Evolutionary conservation across 2,329 filamentous ascomycete species (phyloP), one percentile per base, ranked within the genome.

Genomic region (Penicillium sp.): DNA sequence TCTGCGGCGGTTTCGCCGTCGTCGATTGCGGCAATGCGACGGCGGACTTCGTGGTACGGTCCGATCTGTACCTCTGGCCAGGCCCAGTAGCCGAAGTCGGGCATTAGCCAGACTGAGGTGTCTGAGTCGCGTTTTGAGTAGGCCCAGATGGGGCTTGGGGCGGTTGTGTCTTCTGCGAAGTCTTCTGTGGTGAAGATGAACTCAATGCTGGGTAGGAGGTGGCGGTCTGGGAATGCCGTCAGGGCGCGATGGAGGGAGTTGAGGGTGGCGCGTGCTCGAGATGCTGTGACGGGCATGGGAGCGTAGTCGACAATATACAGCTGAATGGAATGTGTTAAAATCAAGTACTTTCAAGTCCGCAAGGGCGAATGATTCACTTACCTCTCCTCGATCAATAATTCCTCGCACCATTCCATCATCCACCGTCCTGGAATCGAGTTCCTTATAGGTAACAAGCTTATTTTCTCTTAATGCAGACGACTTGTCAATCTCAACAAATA

Each of bases 31-130:
- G 66, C 66, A 34, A 77, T 76, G 14, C 70, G 72, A 6, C 64
- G 64, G 5, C 74, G 70, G 31, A 78, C 71, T 54, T 78, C 75
- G n/a, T 71, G 68, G 63, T 79, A 78, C 5, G 75, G 67, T 2
- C 78, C 75, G 22, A 77, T 74, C 55, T 74, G 72, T 18, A 78
- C 76, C 56, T 81, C 78, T 2, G 79, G 79, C 79, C 78, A 82
- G 9, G 76, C 72, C 78, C 79, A 83, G 69, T 79, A 81, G 34
- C 78, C 80, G 60, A 82, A 82, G 61, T 82, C 80, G 0, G 80
- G 80, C 67, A 82, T 81, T 20, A 82, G 67, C 80, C 80, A 82
- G 42, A 73, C 68, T 14, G 72, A 65, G 8, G 66, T 66, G 34
- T 78, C 72, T n/a, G 73, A 69, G 9, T 72, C 66, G 35, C 61